These are phyloP conservation scores for Mortierella claussenii DNA, from an alignment of 192 early-diverging fungal species.

Conservation along the genomic window DNA sequence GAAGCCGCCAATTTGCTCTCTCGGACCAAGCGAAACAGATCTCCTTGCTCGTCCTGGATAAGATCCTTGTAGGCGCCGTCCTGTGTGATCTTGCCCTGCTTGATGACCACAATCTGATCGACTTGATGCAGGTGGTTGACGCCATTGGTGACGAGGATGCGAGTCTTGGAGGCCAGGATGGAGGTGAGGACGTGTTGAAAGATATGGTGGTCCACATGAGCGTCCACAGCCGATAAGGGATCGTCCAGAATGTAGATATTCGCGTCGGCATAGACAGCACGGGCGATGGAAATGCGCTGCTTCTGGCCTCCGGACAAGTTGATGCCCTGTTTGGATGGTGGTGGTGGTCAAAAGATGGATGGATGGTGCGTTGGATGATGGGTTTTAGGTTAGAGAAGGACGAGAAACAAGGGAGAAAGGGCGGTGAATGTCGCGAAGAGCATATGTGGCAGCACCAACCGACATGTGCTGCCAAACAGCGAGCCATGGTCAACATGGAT, in stretches of 20 bases:
- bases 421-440: neutral
- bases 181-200: conserved; percentile 22
- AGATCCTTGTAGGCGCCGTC: conserved; percentile 71
- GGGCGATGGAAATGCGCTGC: conserved; percentile 70
- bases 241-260: conserved; percentile 70
- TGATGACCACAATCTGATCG: conserved; percentile 77
- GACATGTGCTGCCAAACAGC: too few relatives aligned
- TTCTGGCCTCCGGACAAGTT: conserved; percentile 95
- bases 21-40: conserved; percentile 70
- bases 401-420: neutral
- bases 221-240: conserved; percentile 69
- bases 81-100: conserved; percentile 73
- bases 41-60: conserved; percentile 63
- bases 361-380: too few relatives aligned
- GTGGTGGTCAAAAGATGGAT: too few relatives aligned
- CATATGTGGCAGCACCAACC: neutral
- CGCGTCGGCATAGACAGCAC: conserved; percentile 88
- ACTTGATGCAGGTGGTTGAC: conserved; percentile 76
- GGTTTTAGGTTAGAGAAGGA: too few relatives aligned
- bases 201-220: conserved; percentile 69
- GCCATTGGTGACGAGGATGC: conserved; percentile 83
- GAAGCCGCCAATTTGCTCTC: conserved; percentile 18
- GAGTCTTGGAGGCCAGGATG: conserved; percentile 76
- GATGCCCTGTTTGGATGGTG: conserved; percentile 76
- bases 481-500: too few relatives aligned